Percentiles rank a stretch among this genome's conserved stretches.
phyloP scores from a whole-genome alignment of 2,329 filamentous ascomycete genomes.

The Bipolaris cookei region DNA sequence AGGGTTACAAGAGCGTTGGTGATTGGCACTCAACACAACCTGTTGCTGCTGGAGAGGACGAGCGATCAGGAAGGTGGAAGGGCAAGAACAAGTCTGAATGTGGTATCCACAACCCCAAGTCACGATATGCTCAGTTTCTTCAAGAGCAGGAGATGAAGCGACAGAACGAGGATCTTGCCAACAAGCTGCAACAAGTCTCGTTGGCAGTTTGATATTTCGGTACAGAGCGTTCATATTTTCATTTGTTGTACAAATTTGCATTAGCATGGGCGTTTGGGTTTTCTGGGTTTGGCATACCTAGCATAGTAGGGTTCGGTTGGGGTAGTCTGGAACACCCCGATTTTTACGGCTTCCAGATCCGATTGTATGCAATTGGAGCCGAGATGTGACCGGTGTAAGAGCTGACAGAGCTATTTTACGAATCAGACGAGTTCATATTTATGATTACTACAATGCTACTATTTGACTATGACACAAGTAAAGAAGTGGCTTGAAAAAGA shows the following conservation, averaged over 20 bases:
- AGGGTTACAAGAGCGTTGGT: slow-evolving; percentile 96
- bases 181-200: slow-evolving; percentile 40
- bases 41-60: slow-evolving; percentile 88
- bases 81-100: slow-evolving; percentile 96
- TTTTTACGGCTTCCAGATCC: slow-evolving; percentile 12
- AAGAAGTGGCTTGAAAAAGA: not conserved
- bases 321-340: slow-evolving; percentile 11
- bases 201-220: slow-evolving; percentile 28
- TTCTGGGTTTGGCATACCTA: not conserved
- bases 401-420: slow-evolving; percentile 19
- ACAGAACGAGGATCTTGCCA: slow-evolving; percentile 46
- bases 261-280: slow-evolving; percentile 22
- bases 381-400: slow-evolving; percentile 30
- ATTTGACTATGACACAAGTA: not conserved
- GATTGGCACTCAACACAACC: slow-evolving; percentile 98
- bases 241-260: slow-evolving; percentile 13
- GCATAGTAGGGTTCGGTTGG: slow-evolving; percentile 46
- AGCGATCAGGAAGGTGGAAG: slow-evolving; percentile 96
- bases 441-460: not conserved
- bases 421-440: slow-evolving; percentile 12
- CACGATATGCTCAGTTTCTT: slow-evolving; percentile 86
- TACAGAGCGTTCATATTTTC: not conserved
- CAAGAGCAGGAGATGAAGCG: slow-evolving; percentile 72
- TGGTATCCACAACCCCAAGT: slow-evolving; percentile 98
- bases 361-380: slow-evolving; percentile 26